These are phyloP conservation scores for Debaryomyces castellii DNA, from an alignment of 805 yeast species.

Conservation along the genomic window DNA sequence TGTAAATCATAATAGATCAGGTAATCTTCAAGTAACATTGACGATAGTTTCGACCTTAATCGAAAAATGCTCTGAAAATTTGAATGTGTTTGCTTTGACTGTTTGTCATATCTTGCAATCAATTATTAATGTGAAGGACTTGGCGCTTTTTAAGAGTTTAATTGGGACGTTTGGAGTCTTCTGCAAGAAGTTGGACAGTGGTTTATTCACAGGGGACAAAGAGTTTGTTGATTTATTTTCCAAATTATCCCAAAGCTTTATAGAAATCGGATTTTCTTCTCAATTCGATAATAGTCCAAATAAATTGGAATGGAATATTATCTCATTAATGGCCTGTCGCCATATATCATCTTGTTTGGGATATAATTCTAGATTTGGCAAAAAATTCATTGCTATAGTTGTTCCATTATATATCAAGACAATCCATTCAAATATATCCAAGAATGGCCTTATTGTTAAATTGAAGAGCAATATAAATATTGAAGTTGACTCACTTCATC, in stretches of 20 bases:
- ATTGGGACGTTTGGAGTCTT: slow-evolving; percentile 46
- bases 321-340: slow-evolving; percentile 40
- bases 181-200: slow-evolving; percentile 54
- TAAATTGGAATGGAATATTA: slow-evolving; percentile 45
- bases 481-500: slow-evolving; percentile 22
- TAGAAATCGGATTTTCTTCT: slow-evolving; percentile 13
- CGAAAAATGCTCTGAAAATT: slow-evolving; percentile 74
- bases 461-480: slow-evolving; percentile 26
- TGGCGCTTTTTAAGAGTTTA: slow-evolving; percentile 55
- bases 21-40: slow-evolving; percentile 81
- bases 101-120: slow-evolving; percentile 58
- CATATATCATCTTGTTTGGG: slow-evolving; percentile 39
- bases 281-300: slow-evolving; percentile 22
- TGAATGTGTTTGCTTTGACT: slow-evolving; percentile 76
- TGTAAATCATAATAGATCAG: slow-evolving; percentile 59
- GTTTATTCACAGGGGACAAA: slow-evolving; percentile 64
- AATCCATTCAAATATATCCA: slow-evolving; percentile 21
- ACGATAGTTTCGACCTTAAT: slow-evolving; percentile 69
- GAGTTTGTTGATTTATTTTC: slow-evolving; percentile 51
- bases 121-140: slow-evolving; percentile 57
- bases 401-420: slow-evolving; percentile 40
- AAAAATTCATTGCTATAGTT: slow-evolving; percentile 28
- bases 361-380: slow-evolving; percentile 27
- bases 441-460: slow-evolving; percentile 18
- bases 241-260: slow-evolving; percentile 21